A percentile compares a stretch with the other conserved stretches of the same genome.
phyloP scores from a whole-genome alignment of 805 yeast species.

The Kazachstania bromeliacearum region DNA sequence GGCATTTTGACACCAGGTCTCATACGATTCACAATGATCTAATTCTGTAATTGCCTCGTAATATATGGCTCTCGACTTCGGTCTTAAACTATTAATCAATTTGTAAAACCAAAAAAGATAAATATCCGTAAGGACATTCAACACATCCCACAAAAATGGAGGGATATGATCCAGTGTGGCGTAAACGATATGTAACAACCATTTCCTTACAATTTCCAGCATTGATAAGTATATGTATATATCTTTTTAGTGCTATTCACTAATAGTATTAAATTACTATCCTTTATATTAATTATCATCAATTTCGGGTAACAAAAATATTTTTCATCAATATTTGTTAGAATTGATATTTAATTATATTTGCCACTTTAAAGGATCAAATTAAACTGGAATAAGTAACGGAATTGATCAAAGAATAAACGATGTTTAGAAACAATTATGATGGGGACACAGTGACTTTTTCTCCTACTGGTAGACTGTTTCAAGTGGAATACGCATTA shows the following conservation, averaged over 20 bases:
- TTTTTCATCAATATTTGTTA: too few species aligned
- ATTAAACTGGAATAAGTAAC: too few species aligned
- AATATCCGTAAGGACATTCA: slow-evolving; percentile 36
- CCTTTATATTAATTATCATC: too few species aligned
- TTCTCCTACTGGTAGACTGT: slow-evolving; percentile 95
- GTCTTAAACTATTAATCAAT: slow-evolving; percentile 21
- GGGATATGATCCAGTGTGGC: slow-evolving; percentile 33
- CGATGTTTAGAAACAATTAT: slow-evolving; percentile 89
- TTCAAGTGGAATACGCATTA: slow-evolving; percentile 94
- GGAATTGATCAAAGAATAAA: too few species aligned
- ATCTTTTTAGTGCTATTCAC: too few species aligned
- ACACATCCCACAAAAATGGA: slow-evolving; percentile 33
- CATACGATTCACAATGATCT: slow-evolving; percentile 45
- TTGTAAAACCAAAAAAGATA: slow-evolving; percentile 33
- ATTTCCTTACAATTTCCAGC: too few species aligned
- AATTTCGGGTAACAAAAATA: too few species aligned
- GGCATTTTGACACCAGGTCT: slow-evolving; percentile 60
- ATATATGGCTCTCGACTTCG: slow-evolving; percentile 23
- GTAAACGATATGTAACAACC: slow-evolving; percentile 20
- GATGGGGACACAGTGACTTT: slow-evolving; percentile 97
- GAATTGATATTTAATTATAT: too few species aligned
- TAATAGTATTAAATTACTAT: too few species aligned
- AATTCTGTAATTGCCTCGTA: slow-evolving; percentile 41
- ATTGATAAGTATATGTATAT: too few species aligned
- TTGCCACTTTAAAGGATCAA: too few species aligned